phyloP scores from a whole-genome alignment of 345 rosid species.

The Corchorus capsularis region DNA sequence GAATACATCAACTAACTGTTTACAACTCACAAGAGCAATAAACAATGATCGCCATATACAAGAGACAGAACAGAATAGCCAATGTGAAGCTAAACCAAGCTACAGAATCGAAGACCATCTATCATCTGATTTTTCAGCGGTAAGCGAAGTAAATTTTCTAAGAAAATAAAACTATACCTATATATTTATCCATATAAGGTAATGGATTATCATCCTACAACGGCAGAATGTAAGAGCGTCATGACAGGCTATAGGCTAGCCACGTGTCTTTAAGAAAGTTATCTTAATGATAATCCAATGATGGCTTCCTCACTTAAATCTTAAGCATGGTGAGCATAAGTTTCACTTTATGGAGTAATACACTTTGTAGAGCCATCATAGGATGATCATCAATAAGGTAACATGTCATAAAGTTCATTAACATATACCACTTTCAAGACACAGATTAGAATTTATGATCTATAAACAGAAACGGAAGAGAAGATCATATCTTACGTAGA shows the following conservation, averaged over 20 bases:
- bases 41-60: background rate
- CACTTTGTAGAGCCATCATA: background rate
- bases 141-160: background rate
- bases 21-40: background rate
- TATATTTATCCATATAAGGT: background rate
- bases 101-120: background rate
- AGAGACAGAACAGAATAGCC: background rate
- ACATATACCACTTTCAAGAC: background rate
- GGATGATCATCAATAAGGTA: background rate
- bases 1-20: background rate
- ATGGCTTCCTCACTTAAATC: background rate
- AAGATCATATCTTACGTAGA: slow-evolving; percentile 54
- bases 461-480: slow-evolving; percentile 8
- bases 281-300: background rate
- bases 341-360: background rate
- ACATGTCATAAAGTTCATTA: background rate
- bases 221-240: background rate
- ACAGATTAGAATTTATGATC: background rate
- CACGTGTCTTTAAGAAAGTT: background rate
- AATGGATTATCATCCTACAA: background rate
- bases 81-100: background rate
- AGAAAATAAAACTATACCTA: background rate
- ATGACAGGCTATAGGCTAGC: background rate
- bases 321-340: background rate
- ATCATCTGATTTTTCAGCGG: background rate